These are phyloP conservation scores for Candida pseudoglaebosa DNA, from an alignment of 805 yeast species.

Conservation along the genomic window DNA sequence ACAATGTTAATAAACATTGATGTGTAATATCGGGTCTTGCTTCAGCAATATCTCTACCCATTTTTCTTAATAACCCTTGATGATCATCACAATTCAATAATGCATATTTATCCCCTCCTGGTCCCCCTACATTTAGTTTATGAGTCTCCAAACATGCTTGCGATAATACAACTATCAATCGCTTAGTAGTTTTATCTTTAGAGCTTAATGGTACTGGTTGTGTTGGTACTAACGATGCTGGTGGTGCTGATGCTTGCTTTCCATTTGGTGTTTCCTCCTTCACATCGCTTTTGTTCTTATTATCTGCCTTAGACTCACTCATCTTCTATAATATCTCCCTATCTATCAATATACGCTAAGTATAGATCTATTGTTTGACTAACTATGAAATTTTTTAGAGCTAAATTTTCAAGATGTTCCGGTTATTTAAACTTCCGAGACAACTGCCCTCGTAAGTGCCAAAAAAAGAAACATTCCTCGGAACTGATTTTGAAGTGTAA, in stretches of 20 bases:
- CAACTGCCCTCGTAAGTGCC: too few species aligned
- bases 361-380: too few species aligned
- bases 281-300: neutral
- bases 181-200: conserved; percentile 78
- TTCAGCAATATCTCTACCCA: conserved; percentile 96
- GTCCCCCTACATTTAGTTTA: conserved; percentile 74
- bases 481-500: neutral
- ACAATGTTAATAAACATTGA: conserved; percentile 87
- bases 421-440: neutral
- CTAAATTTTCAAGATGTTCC: neutral
- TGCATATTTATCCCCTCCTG: conserved; percentile 86
- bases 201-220: conserved; percentile 81
- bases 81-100: conserved; percentile 96
- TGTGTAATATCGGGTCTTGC: conserved; percentile 99
- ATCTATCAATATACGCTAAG: neutral
- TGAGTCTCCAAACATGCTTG: conserved; percentile 96
- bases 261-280: neutral
- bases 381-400: neutral
- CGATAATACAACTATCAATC: conserved; percentile 90
- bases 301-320: neutral
- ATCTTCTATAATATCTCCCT: neutral
- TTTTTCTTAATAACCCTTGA: conserved; percentile 88
- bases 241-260: conserved; percentile 21
- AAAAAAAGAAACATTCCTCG: too few species aligned
- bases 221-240: conserved; percentile 79